phyloP scores from a whole-genome alignment of 2,329 filamentous ascomycete species.

The Botrytis tulipae region DNA sequence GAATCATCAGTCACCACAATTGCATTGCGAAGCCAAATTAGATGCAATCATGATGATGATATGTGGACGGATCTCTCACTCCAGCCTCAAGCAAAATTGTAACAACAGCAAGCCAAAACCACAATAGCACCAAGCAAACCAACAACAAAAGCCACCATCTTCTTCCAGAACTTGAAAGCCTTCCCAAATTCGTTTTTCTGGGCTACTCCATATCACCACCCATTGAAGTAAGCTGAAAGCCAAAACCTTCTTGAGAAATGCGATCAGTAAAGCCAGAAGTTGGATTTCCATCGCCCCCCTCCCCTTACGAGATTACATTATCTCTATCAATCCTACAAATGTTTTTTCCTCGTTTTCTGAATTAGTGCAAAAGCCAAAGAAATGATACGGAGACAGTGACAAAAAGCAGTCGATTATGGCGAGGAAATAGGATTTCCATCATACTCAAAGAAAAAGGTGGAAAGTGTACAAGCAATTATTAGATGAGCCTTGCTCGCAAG shows the following conservation, averaged over 20 bases:
- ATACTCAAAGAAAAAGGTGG: slow-evolving; percentile 9
- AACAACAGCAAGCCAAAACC: neutral
- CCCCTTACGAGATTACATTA: neutral
- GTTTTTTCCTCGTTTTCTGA: neutral
- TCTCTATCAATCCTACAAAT: neutral
- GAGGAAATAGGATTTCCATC: slow-evolving; percentile 13
- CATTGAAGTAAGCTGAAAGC: neutral
- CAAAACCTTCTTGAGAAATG: neutral
- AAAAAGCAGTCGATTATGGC: slow-evolving; percentile 1
- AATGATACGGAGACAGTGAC: neutral
- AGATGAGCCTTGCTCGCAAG: slow-evolving; percentile 1
- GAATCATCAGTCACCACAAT: neutral
- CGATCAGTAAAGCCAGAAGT: slow-evolving; percentile 5
- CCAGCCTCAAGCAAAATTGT: neutral
- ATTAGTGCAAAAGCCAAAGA: slow-evolving; percentile 4
- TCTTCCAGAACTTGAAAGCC: neutral
- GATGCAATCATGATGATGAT: neutral
- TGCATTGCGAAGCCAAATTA: neutral
- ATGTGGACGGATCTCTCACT: neutral
- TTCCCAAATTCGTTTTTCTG: neutral
- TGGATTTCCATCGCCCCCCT: neutral
- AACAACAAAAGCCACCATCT: neutral
- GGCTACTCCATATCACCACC: neutral
- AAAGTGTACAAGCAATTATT: slow-evolving; percentile 10
- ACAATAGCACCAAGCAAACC: neutral